Percentiles rank a stretch among this genome's conserved stretches.
Evolutionary conservation across 495 filamentous ascomycete species (phyloP).

Genomic region (Bacidia gigantensis): DNA sequence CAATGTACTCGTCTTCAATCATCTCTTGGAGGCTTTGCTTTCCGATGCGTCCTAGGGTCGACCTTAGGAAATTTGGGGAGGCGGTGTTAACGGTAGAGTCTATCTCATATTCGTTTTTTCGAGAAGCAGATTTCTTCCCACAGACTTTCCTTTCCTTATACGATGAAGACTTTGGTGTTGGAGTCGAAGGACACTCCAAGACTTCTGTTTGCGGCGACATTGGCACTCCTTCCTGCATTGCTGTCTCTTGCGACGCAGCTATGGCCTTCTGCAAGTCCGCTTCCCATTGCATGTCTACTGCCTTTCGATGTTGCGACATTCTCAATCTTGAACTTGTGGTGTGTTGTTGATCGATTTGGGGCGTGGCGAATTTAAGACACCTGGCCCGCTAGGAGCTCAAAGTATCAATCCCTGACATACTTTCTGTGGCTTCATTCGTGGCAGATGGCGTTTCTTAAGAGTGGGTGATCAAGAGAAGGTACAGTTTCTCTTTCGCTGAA

Average conservation of each 20-base stretch:
- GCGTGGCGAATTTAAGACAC: too few relatives aligned
- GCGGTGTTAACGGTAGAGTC: background rate
- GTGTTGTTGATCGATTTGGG: too few relatives aligned
- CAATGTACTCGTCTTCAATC: too few relatives aligned
- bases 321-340: too few relatives aligned
- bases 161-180: background rate
- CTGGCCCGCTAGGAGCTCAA: too few relatives aligned
- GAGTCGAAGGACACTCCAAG: background rate
- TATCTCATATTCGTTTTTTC: background rate
- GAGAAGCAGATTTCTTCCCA: background rate
- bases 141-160: background rate
- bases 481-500: too few relatives aligned
- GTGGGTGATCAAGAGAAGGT: too few relatives aligned
- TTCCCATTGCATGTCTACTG: background rate
- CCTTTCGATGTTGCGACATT: background rate
- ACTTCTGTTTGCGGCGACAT: background rate
- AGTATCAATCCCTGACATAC: too few relatives aligned
- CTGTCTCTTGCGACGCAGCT: background rate
- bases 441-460: too few relatives aligned
- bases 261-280: background rate
- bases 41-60: background rate
- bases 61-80: background rate
- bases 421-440: too few relatives aligned
- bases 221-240: background rate
- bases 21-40: too few relatives aligned